Base-by-base conservation (phyloP, 805 yeast species). In the Candida quercuum region DNA sequence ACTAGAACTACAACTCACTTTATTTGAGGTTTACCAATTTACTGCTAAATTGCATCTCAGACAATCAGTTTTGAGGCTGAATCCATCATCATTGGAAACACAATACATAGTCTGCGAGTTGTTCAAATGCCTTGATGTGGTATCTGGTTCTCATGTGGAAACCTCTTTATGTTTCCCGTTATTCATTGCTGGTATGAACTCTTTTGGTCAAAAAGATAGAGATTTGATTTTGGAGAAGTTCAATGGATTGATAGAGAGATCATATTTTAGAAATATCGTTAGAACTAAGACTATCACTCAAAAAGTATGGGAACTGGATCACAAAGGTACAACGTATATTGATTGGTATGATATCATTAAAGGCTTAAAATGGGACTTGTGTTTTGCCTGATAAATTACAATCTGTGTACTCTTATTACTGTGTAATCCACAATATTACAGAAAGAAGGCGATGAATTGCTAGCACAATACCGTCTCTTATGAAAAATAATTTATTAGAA, bases 291-390 rank as follows among this genome's bases (percentile, higher is more conserved):
- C 52, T 18, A 54, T 61, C 26, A 56, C 63, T 61, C 64, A 50
- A 41, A 71, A 63, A 46, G 67, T 60, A 15, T 69, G 66, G 74
- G 57, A 45, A 55, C 66, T 53, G 61, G 56, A 69, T 41, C 57
- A 57, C 2, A 51, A 62, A 8, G 91, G 93, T 0, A 70, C 73
- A 19, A 64, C 60, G 37, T 78, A 73, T 43, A 74, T 83, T 26
- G 89, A 85, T 55, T 85, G 94, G 93, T 75, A 76, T 51, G 72
- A 67, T 23, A 70, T 82, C 32, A 76, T 85, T 28, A 74, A 76
- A 42, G 69, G 69, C 10, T 60, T 82, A 34, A 86, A 83, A 3
- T 84, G 93, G 91, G 86, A 84, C 52, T 63, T 86, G 34, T 80
- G 83, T 56, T 85, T 84, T 66, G 93, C 89, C n/a, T 60, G 32